Evolutionary conservation across 2,329 filamentous ascomycete genomes (phyloP).

Genomic region (Penicillium sp.): DNA sequence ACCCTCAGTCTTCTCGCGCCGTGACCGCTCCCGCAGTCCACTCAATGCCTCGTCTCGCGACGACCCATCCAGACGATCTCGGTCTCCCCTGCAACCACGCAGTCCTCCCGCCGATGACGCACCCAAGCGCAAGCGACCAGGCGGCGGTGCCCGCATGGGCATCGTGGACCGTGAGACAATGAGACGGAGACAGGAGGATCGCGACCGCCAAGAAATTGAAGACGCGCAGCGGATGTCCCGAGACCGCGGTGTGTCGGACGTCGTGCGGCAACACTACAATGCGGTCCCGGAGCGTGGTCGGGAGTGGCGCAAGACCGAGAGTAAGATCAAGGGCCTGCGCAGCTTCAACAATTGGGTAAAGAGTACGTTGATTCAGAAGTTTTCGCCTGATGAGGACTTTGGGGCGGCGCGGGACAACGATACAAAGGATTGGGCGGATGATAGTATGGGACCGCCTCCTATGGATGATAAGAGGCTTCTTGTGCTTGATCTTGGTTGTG

Average conservation of each 20-base stretch:
- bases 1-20: slow-evolving; percentile 42
- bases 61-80: slow-evolving; percentile 35
- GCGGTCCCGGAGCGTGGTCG: slow-evolving; percentile 88
- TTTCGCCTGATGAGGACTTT: slow-evolving; percentile 78
- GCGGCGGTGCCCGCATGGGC: slow-evolving; percentile 46
- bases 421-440: slow-evolving; percentile 46
- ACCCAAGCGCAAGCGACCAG: slow-evolving; percentile 47
- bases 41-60: slow-evolving; percentile 22
- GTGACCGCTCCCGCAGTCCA: slow-evolving; percentile 34
- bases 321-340: slow-evolving; percentile 89
- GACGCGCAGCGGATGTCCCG: slow-evolving; percentile 37
- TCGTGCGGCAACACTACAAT: slow-evolving; percentile 94
- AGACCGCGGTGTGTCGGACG: slow-evolving; percentile 70
- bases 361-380: slow-evolving; percentile 95
- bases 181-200: slow-evolving; percentile 45
- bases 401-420: slow-evolving; percentile 56
- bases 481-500: slow-evolving; percentile 92
- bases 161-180: slow-evolving; percentile 40
- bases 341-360: slow-evolving; percentile 99
- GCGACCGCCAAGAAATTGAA: slow-evolving; percentile 42
- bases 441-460: slow-evolving; percentile 30
- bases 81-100: slow-evolving; percentile 43
- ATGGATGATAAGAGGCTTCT: slow-evolving; percentile 61
- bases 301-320: slow-evolving; percentile 92
- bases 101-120: slow-evolving; percentile 39